phyloP scores from a whole-genome alignment of 2,329 filamentous ascomycete genomes.

The Chaetomium sp. region DNA sequence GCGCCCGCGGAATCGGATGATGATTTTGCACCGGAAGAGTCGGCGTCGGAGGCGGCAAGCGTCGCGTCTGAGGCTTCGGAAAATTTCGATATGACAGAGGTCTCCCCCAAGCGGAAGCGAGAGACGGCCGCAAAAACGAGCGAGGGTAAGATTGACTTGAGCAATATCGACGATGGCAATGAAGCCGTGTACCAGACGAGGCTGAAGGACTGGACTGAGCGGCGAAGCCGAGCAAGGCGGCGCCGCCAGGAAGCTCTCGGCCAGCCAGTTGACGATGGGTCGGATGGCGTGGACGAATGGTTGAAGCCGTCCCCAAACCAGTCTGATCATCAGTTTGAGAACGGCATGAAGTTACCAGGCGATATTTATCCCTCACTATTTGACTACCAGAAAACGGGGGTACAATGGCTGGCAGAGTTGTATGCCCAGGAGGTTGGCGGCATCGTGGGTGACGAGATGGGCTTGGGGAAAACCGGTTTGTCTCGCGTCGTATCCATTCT shows the following conservation, averaged over 20 bases:
- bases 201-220: constrained; percentile 65
- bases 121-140: constrained; percentile 36
- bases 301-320: constrained; percentile 79
- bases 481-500: not conserved
- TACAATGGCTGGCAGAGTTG: constrained; percentile 92
- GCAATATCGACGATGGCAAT: constrained; percentile 77
- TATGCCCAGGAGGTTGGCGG: constrained; percentile 86
- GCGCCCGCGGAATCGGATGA: constrained; percentile 35
- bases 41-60: constrained; percentile 24
- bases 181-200: constrained; percentile 73
- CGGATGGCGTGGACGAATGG: constrained; percentile 64
- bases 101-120: constrained; percentile 30
- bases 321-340: constrained; percentile 67
- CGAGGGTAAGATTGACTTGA: constrained; percentile 42
- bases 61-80: constrained; percentile 30
- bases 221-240: constrained; percentile 38
- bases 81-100: constrained; percentile 35
- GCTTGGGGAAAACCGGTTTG: constrained; percentile 76
- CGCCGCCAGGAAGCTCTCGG: constrained; percentile 30
- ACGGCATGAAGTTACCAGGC: constrained; percentile 74
- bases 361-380: constrained; percentile 91
- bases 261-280: constrained; percentile 35
- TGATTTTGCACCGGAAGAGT: constrained; percentile 35
- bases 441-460: constrained; percentile 97
- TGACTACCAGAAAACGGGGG: constrained; percentile 93